Evolutionary conservation across 2,329 filamentous ascomycete species (phyloP).

Genomic region (Juglanconis juglandina): DNA sequence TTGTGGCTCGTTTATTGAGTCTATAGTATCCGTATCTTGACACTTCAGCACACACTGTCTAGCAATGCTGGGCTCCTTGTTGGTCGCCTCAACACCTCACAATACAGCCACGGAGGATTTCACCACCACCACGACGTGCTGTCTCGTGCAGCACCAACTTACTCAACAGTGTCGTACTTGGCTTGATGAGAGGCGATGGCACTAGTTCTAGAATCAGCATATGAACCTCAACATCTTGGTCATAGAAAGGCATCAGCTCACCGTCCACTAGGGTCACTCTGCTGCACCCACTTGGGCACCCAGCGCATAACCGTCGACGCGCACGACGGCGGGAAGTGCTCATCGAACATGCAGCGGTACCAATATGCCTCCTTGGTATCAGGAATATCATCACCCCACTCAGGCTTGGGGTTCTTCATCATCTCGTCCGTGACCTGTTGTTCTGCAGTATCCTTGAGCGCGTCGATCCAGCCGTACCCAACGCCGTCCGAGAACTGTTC

Average conservation of each 20-base stretch:
- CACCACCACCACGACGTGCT: background rate
- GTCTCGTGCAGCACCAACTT: background rate
- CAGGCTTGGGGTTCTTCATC: constrained; percentile 96
- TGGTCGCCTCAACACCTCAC: background rate
- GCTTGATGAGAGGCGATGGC: constrained; percentile 72
- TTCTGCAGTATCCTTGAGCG: constrained; percentile 91
- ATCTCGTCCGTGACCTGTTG: constrained; percentile 89
- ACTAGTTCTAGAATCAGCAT: constrained; percentile 40
- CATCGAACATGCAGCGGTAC: constrained; percentile 98
- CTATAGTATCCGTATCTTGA: background rate
- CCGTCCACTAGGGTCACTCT: constrained; percentile 92
- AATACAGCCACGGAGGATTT: background rate
- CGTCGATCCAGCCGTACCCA: constrained; percentile 98
- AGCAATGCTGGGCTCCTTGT: background rate
- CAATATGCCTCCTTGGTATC: constrained; percentile 99
- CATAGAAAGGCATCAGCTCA: constrained; percentile 36
- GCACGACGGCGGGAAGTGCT: constrained; percentile 92
- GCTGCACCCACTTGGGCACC: constrained; percentile 96
- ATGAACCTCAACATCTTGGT: background rate
- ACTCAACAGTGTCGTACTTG: constrained; percentile 60
- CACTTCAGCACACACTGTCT: background rate
- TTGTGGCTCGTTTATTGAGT: background rate
- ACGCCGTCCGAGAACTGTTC: constrained; percentile 99
- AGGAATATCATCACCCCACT: constrained; percentile 90
- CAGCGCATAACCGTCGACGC: constrained; percentile 92